Conservation (phyloP, 2,329 filamentous ascomycete genomes). For the Diplodia mutila region DNA sequence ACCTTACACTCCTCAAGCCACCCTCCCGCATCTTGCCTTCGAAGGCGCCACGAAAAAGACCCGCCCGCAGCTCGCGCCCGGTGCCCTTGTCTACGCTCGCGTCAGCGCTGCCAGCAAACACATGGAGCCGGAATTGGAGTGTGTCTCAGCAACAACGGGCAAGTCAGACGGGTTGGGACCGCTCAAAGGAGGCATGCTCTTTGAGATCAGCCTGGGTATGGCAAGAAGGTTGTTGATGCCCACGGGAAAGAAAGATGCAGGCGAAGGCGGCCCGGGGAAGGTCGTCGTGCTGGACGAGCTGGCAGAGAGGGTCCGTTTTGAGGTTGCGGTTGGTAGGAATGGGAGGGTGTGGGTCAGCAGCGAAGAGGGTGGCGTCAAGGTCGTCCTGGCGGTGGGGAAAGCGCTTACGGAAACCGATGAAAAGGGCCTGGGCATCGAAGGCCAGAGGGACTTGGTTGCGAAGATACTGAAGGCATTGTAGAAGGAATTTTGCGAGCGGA, state of each 20-base stretch:
- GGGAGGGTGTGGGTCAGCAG: conserved; percentile 91
- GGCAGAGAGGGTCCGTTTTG: conserved; percentile 81
- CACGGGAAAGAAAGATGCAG: conserved; percentile 56
- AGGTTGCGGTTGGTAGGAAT: conserved; percentile 91
- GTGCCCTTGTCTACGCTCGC: conserved; percentile 86
- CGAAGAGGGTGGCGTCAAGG: conserved; percentile 64
- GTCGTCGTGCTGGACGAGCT: conserved; percentile 79
- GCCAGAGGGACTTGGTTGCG: conserved; percentile 71
- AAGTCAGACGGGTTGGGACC: conserved; percentile 88
- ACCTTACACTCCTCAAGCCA: conserved; percentile 62
- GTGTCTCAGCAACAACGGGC: conserved; percentile 81
- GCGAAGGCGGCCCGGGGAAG: conserved; percentile 36
- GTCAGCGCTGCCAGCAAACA: conserved; percentile 69
- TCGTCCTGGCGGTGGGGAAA: conserved; percentile 76
- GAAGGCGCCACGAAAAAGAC: conserved; percentile 93
- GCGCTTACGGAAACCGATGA: conserved; percentile 80
- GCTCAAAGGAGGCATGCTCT: conserved; percentile 83
- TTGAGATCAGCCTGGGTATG: conserved; percentile 77
- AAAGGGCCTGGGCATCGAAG: conserved; percentile 63
- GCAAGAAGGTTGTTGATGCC: conserved; percentile 72
- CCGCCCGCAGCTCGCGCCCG: conserved; percentile 72
- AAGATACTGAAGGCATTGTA: conserved; percentile 64
- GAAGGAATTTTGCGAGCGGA: background rate
- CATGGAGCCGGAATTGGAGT: conserved; percentile 71
- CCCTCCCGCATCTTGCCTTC: conserved; percentile 87